Base-by-base conservation (phyloP, 495 filamentous ascomycete genomes). In the Monascus purpureus region DNA sequence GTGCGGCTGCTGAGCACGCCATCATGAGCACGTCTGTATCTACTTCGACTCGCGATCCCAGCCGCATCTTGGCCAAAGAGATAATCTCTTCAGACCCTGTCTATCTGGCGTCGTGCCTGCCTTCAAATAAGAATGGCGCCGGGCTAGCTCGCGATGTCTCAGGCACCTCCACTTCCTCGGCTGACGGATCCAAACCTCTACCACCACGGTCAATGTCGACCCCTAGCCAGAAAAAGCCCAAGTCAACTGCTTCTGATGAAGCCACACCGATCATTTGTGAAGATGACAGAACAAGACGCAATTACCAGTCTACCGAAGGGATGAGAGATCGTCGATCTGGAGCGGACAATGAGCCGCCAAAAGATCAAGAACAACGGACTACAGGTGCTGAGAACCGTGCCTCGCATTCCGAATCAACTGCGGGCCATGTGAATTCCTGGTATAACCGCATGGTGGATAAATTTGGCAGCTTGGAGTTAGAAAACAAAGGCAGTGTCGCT, bases 401-500 rank as follows among this genome's bases (percentile, higher is more conserved):
- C 6, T 8, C 15, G 6, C 17, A 19, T 19, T 2, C 28, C 13
- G 43, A 39, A 12, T 24, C 45, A n/a, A 6, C 23, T 3, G 22
- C 40, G 6, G 46, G 52, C 17, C 31, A 40, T 13, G 37, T 50
- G n/a, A 43, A 49, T 18, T 47, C 55, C 6, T 72, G 73, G 68
- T 72, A 61, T 52, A 57, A 49, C 39, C 50, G 49, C 20, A 36
- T 68, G 4, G 46, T 82, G 22, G 69, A 73, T 14, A 80, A 78
- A 39, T 82, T 88, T 43, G 82, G 81, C 32, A 77, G 73, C 27
- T 67, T 97, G 29, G 88, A 95, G 50, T 56, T 97, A 27, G 90
- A 97, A 49, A 97, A 96, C 44, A 95, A 95, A 52, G 92, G 88
- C 11, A 88, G 82, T 52, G 86, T 94, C 13, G 90, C 90, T 26